phyloP scores from a whole-genome alignment of 202 grass and related monocot species.

The Dendrocalamus latiflorus region DNA sequence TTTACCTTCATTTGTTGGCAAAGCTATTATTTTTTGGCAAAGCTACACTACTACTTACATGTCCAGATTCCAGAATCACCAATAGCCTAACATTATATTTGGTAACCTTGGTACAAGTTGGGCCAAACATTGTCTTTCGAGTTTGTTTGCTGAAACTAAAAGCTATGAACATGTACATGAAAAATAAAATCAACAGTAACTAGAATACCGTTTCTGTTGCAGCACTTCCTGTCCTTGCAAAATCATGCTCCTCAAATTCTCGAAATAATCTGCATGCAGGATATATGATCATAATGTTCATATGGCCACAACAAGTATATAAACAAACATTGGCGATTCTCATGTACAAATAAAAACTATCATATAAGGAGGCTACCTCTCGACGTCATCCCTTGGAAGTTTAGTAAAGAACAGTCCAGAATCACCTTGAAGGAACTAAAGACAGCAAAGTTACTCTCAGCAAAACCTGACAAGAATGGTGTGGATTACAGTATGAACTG shows the following conservation, averaged over 20 bases:
- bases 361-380: conserved; percentile 40
- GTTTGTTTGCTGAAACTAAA: background rate
- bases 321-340: background rate
- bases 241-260: conserved; percentile 80
- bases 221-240: conserved; percentile 69
- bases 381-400: conserved; percentile 63
- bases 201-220: conserved; percentile 66
- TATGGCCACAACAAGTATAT: background rate
- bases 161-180: background rate
- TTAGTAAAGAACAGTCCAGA: conserved; percentile 82
- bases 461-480: background rate
- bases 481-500: background rate
- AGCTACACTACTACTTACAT: background rate
- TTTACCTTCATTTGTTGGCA: too few species aligned
- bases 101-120: too few species aligned
- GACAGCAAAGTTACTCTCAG: background rate
- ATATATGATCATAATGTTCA: background rate
- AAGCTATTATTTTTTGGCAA: background rate
- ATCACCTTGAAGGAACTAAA: conserved; percentile 66
- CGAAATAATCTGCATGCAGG: conserved; percentile 48
- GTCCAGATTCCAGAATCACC: background rate
- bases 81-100: background rate
- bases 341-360: background rate
- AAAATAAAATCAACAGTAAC: background rate
- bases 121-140: background rate